These are phyloP conservation scores for Candida ulmi DNA, from an alignment of 805 yeast species.

Conservation along the genomic window DNA sequence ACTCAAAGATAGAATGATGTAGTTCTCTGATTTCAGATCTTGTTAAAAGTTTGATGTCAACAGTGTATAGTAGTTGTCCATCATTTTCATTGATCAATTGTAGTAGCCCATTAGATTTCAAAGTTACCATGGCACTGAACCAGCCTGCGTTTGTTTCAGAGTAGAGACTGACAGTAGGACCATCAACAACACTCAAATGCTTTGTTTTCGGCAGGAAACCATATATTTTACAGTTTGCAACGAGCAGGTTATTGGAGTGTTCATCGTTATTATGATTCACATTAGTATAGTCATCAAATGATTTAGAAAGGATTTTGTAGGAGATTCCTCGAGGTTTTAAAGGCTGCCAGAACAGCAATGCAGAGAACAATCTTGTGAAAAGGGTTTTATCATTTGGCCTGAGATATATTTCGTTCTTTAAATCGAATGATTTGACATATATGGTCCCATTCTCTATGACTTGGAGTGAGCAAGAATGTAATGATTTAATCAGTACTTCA, in stretches of 20 bases:
- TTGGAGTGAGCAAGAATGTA: constrained; percentile 9
- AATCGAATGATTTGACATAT: constrained; percentile 5
- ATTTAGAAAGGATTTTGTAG: constrained; percentile 32
- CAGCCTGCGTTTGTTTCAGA: constrained; percentile 46
- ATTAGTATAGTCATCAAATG: constrained; percentile 15
- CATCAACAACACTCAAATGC: constrained; percentile 11
- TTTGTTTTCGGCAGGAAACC: constrained; percentile 37
- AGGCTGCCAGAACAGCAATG: constrained; percentile 52
- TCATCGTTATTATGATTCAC: constrained; percentile 22
- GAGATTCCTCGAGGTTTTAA: constrained; percentile 47
- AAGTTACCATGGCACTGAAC: constrained; percentile 68
- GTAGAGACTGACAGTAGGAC: constrained; percentile 14
- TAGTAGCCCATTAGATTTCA: constrained; percentile 57
- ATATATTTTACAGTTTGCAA: constrained; percentile 59
- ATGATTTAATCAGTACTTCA: constrained; percentile 5
- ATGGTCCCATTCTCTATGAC: constrained; percentile 2
- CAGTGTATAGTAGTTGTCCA: constrained; percentile 53
- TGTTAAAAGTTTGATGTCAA: constrained; percentile 47
- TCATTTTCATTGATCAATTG: constrained; percentile 59
- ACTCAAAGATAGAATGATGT: constrained; percentile 57
- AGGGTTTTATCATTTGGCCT: constrained; percentile 17
- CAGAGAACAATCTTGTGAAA: constrained; percentile 39
- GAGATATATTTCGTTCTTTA: constrained; percentile 5
- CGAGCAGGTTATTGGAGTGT: constrained; percentile 33
- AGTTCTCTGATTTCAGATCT: constrained; percentile 59